phyloP scores from a whole-genome alignment of 352 stramenopile species.

The Globisporangium spiculum region DNA sequence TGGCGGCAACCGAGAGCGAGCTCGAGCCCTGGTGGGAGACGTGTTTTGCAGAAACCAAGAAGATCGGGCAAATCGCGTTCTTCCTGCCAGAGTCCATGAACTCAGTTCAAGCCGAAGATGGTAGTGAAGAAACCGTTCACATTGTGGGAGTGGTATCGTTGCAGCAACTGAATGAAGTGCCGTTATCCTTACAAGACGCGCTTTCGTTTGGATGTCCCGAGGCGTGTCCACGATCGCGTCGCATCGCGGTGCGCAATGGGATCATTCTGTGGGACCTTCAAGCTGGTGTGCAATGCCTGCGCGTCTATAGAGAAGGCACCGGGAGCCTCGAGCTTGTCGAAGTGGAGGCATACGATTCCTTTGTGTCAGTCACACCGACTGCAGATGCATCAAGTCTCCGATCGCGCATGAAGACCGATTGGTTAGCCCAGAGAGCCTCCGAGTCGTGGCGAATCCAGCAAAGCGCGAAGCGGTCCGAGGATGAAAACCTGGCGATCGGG shows the following conservation, averaged over 20 bases:
- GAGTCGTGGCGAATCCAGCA: conserved; percentile 57
- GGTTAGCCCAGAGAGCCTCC: conserved; percentile 29
- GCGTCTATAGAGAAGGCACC: conserved; percentile 48
- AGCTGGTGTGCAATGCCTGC: conserved; percentile 35
- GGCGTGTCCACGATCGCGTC: conserved; percentile 32
- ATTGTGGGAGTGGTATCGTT: conserved; percentile 40
- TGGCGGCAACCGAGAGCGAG: conserved; percentile 30
- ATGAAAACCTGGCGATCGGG: conserved; percentile 56
- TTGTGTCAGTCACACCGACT: conserved; percentile 42
- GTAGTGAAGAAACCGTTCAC: conserved; percentile 2
- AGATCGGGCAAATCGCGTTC: conserved; percentile 49
- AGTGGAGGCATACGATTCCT: conserved; percentile 53
- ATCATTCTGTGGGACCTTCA: conserved; percentile 52
- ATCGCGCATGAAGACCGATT: conserved; percentile 45
- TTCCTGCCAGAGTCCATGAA: conserved; percentile 39
- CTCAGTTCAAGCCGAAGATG: conserved; percentile 1
- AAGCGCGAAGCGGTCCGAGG: conserved; percentile 43
- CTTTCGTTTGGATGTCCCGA: conserved; percentile 37
- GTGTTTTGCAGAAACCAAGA: conserved; percentile 30
- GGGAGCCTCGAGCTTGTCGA: conserved; percentile 37
- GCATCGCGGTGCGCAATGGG: conserved; percentile 29
- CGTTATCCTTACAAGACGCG: conserved; percentile 22
- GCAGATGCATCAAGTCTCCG: conserved; percentile 42
- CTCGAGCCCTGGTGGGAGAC: conserved; percentile 61
- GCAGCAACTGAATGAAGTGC: conserved; percentile 18